Evolutionary conservation across 352 stramenopile species (phyloP).

Genomic region (Pythium volutum): DNA sequence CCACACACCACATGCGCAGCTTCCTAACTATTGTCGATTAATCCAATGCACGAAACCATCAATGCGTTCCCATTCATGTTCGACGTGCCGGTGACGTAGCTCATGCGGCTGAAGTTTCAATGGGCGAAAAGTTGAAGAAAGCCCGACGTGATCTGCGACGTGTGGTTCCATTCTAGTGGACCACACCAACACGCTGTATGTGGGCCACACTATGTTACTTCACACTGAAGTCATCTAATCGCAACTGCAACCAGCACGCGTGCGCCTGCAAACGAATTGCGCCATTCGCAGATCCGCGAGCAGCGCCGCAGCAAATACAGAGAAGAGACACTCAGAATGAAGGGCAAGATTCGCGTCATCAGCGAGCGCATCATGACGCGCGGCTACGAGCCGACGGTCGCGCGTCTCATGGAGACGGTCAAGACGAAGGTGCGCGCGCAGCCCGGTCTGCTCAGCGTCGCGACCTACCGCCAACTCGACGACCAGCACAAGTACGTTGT

Average conservation of each 20-base stretch:
- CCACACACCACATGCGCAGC: constrained; percentile 2
- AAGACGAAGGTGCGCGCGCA: constrained; percentile 77
- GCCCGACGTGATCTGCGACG: constrained; percentile 16
- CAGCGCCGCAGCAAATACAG: neutral
- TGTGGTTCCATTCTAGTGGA: neutral
- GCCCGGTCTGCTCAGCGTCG: constrained; percentile 70
- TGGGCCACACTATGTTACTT: constrained; percentile 25
- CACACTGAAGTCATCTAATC: constrained; percentile 20
- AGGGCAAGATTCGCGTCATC: constrained; percentile 48
- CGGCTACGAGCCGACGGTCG: constrained; percentile 80
- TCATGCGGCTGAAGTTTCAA: neutral
- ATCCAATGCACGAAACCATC: constrained; percentile 2
- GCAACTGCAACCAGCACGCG: constrained; percentile 15
- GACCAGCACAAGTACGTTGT: constrained; percentile 87
- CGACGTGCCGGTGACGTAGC: neutral
- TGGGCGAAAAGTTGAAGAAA: constrained; percentile 10
- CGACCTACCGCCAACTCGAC: constrained; percentile 74
- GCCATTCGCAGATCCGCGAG: constrained; percentile 9
- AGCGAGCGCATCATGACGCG: constrained; percentile 88
- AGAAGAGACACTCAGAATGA: neutral
- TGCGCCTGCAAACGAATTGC: constrained; percentile 16
- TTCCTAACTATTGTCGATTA: constrained; percentile 25
- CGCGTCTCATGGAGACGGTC: constrained; percentile 83
- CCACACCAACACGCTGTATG: neutral
- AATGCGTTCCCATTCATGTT: neutral